phyloP scores from a whole-genome alignment of 768 basidiomycete genomes.

The Boletus reticuloceps region DNA sequence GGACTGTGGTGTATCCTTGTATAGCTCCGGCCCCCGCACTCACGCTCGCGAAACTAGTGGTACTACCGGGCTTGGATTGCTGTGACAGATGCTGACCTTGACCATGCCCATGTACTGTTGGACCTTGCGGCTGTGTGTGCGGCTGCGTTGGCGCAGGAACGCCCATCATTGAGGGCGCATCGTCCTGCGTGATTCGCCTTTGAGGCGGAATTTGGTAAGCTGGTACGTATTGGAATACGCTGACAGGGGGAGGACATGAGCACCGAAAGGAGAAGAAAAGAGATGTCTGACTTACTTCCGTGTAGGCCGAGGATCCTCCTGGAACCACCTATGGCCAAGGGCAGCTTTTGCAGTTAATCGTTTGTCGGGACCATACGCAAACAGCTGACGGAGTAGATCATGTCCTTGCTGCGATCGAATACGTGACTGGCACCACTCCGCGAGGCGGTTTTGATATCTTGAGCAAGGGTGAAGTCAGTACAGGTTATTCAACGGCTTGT shows the following conservation, averaged over 20 bases:
- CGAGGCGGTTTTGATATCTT: conserved; percentile 60
- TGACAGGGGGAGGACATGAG: conserved; percentile 31
- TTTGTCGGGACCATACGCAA: conserved; percentile 87
- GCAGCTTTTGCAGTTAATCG: conserved; percentile 83
- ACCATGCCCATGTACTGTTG: conserved; percentile 45
- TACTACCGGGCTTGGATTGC: conserved; percentile 54
- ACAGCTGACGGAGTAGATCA: conserved; percentile 82
- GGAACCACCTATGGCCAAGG: conserved; percentile 87
- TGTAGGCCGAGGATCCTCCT: conserved; percentile 83
- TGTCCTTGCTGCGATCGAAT: conserved; percentile 62
- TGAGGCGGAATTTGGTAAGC: conserved; percentile 76
- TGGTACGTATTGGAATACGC: conserved; percentile 70
- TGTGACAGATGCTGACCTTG: conserved; percentile 41
- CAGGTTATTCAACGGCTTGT: background rate
- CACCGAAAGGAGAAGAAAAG: background rate
- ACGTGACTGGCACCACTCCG: conserved; percentile 72
- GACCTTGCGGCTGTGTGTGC: conserved; percentile 41
- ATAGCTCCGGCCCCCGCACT: conserved; percentile 49
- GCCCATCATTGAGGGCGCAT: conserved; percentile 84
- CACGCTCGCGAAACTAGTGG: conserved; percentile 60
- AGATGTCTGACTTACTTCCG: conserved; percentile 60
- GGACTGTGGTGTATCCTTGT: conserved; percentile 28
- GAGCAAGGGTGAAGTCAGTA: conserved; percentile 21
- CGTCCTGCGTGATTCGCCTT: conserved; percentile 88
- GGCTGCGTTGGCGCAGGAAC: conserved; percentile 46